phyloP scores from a whole-genome alignment of 2,329 filamentous ascomycete species.

The Coleophoma eucalyptorum region DNA sequence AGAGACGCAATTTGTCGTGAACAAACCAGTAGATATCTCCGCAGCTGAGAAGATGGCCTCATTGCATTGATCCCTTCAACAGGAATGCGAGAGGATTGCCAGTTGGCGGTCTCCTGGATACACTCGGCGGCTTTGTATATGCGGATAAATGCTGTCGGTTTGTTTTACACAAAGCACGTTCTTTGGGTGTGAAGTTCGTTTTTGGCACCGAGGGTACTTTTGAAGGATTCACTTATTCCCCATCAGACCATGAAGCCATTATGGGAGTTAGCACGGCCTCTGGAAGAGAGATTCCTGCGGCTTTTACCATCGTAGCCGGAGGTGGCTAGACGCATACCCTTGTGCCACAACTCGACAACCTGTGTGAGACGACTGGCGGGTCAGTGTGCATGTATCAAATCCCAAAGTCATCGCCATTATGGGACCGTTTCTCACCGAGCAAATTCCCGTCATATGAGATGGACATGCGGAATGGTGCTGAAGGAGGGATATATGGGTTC shows the following conservation, averaged over 20 bases:
- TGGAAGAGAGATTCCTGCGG: not conserved
- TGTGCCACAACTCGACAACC: not conserved
- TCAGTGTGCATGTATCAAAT: not conserved
- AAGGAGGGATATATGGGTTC: conserved; percentile 28
- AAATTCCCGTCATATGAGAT: not conserved
- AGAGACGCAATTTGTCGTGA: not conserved
- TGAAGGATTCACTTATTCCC: not conserved
- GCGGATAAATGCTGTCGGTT: conserved; percentile 5
- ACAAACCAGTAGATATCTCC: not conserved
- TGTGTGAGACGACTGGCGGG: not conserved
- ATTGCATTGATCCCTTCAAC: conserved; percentile 1
- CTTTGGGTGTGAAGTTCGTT: conserved; percentile 24
- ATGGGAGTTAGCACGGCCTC: not conserved
- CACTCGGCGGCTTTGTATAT: conserved; percentile 1
- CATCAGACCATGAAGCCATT: not conserved
- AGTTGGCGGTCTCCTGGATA: conserved; percentile 7
- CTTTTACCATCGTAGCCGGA: not conserved
- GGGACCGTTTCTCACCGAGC: not conserved
- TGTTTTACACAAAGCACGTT: conserved; percentile 2
- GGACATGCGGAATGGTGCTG: not conserved
- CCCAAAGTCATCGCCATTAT: not conserved
- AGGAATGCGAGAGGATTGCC: not conserved
- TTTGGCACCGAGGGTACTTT: conserved; percentile 9
- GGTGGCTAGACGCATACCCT: not conserved
- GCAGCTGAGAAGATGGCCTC: conserved; percentile 1